Evolutionary conservation across 768 basidiomycete genomes (phyloP).

Genomic region (Trametes meyenii): DNA sequence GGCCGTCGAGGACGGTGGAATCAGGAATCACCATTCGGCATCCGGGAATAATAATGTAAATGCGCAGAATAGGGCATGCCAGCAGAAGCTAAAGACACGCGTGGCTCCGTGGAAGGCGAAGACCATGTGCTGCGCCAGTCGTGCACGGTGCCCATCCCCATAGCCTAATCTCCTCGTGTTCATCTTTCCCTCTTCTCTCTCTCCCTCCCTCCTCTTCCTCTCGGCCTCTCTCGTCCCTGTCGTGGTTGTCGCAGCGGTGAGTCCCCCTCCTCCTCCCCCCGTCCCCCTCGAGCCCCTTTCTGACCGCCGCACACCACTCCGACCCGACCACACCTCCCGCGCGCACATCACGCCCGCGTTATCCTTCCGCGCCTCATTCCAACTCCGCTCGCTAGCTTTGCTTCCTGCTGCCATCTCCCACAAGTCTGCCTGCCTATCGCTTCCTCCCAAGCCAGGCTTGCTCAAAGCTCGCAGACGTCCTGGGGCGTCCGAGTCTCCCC

Average conservation of each 20-base stretch:
- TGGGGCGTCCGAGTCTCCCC: constrained; percentile 28
- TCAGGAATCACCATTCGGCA: too few species aligned
- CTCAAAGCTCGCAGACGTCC: constrained; percentile 31
- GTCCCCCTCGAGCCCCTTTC: not conserved
- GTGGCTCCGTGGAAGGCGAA: constrained; percentile 25
- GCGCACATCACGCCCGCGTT: constrained; percentile 19
- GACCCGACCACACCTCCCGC: not conserved
- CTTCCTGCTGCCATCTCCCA: constrained; percentile 33
- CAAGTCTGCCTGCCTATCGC: constrained; percentile 32
- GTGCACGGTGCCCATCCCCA: constrained; percentile 16
- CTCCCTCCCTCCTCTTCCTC: constrained; percentile 19
- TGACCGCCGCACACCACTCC: constrained; percentile 3
- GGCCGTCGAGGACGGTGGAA: not conserved
- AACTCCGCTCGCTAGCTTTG: constrained; percentile 33
- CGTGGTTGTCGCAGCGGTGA: constrained; percentile 19
- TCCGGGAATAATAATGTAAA: constrained; percentile 14
- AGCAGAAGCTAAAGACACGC: constrained; percentile 22
- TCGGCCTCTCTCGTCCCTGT: constrained; percentile 5
- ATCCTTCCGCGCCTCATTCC: constrained; percentile 27
- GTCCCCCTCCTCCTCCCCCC: constrained; percentile 1
- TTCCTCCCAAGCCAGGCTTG: constrained; percentile 33
- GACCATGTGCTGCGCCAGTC: constrained; percentile 27
- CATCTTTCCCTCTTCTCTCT: constrained; percentile 17
- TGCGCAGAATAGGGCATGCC: constrained; percentile 11
- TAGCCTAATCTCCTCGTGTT: constrained; percentile 23